Evolutionary conservation across 441 rosid genomes (phyloP).

Genomic region (Mallotus japonicus): DNA sequence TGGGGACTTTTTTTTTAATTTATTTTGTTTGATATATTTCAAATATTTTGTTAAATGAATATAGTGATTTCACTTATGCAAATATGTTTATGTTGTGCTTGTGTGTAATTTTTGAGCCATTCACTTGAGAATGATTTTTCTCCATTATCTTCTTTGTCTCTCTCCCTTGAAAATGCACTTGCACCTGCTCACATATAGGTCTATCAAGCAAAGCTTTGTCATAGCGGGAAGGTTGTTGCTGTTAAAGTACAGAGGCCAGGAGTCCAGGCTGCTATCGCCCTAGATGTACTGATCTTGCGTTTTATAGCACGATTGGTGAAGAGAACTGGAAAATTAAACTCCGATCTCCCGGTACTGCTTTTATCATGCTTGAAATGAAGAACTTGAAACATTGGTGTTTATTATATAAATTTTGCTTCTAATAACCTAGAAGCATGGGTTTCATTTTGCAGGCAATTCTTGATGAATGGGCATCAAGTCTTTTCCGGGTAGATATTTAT

Average conservation of each 20-base stretch:
- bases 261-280: slow-evolving; percentile 86
- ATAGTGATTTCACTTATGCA: too few relatives aligned
- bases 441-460: slow-evolving; percentile 71
- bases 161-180: not conserved
- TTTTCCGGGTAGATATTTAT: slow-evolving; percentile 64
- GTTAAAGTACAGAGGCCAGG: slow-evolving; percentile 96
- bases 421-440: slow-evolving; percentile 25
- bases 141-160: slow-evolving; percentile 12
- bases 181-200: slow-evolving; percentile 40
- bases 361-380: slow-evolving; percentile 7
- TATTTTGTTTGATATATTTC: slow-evolving; percentile 5
- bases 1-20: not conserved
- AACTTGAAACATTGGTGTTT: not conserved
- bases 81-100: too few relatives aligned
- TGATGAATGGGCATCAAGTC: slow-evolving; percentile 97
- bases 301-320: slow-evolving; percentile 66
- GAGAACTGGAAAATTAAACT: slow-evolving; percentile 68
- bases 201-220: slow-evolving; percentile 84
- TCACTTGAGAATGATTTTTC: slow-evolving; percentile 7
- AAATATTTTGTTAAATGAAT: not conserved
- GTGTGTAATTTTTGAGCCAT: not conserved
- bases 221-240: slow-evolving; percentile 63
- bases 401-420: slow-evolving; percentile 1
- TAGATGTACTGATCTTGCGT: slow-evolving; percentile 81
- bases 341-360: slow-evolving; percentile 68